Evolutionary conservation across 768 basidiomycete genomes (phyloP).

Genomic region (Multifurca ochricompacta): DNA sequence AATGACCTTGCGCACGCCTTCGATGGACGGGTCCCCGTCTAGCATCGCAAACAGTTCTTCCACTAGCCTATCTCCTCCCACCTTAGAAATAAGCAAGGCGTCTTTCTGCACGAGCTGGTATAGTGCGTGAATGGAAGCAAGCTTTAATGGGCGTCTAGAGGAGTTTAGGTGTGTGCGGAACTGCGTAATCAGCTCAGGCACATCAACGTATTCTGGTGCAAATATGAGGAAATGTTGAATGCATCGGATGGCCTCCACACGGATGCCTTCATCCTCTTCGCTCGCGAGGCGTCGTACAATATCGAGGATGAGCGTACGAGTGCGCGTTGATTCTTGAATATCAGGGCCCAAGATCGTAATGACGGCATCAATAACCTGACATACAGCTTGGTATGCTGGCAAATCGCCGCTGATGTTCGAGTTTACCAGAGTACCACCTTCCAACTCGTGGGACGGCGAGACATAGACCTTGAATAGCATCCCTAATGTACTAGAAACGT

Average conservation of each 20-base stretch:
- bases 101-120: slow-evolving; percentile 98
- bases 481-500: slow-evolving; percentile 79
- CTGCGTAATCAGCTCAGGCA: slow-evolving; percentile 68
- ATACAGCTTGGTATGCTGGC: slow-evolving; percentile 86
- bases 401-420: slow-evolving; percentile 86
- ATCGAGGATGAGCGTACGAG: slow-evolving; percentile 73
- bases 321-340: slow-evolving; percentile 77
- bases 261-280: slow-evolving; percentile 81
- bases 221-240: slow-evolving; percentile 98
- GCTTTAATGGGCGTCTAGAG: slow-evolving; percentile 73
- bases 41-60: slow-evolving; percentile 93
- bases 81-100: slow-evolving; percentile 80
- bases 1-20: slow-evolving; percentile 91
- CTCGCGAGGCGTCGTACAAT: slow-evolving; percentile 78
- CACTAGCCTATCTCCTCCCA: slow-evolving; percentile 91
- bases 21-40: slow-evolving; percentile 89
- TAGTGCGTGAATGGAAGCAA: slow-evolving; percentile 90
- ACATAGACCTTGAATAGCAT: slow-evolving; percentile 87
- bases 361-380: slow-evolving; percentile 86
- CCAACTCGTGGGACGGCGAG: slow-evolving; percentile 84
- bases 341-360: slow-evolving; percentile 94
- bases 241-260: slow-evolving; percentile 92
- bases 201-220: slow-evolving; percentile 73
- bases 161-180: slow-evolving; percentile 79
- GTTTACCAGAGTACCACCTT: slow-evolving; percentile 77